Base-by-base conservation (phyloP, 164 flowering plant species). In the Vitis riparia region DNA sequence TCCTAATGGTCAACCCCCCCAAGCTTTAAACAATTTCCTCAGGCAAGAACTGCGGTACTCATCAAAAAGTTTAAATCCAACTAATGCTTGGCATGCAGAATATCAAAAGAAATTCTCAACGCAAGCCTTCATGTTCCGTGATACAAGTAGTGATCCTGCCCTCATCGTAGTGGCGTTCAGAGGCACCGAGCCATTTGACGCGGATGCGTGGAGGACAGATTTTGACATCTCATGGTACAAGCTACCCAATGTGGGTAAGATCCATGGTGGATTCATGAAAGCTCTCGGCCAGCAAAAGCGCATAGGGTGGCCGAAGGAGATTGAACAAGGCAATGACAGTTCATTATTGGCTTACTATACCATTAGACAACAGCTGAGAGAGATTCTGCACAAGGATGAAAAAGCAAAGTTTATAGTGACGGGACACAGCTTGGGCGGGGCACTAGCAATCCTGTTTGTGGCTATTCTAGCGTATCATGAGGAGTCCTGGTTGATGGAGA, bases 351-450 rank as follows among this genome's bases (percentile, higher is more conserved):
- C 96, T 5, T 92, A 92, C 76, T 94, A 90, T 77, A 63, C 82
- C 2, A 70, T 90, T 32, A 82, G 95, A 68, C 76, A 87, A 23
- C 73, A 29, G 66, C 80, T 94, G 14, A 85, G 69, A 69, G 76
- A 72, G 2, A 9, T 85, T 1, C 11, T 88, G 49, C 13, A 52
- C 6, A 63, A 78, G n/a, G 81, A 87, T 10, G 59, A 75, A 50
- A 59, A 68, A 5, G 86, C 92, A 3, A 88, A 77, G 71, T 84
- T 89, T 52, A 66, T 89, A 1, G 11, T 92, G 57, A 92, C 98
- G 0, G 98, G 98, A 0, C 98, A 94, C 73, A 92, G 98, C 83
- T 75, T 90, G 59, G 96, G 98, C 8, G 98, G 87, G 29, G 96
- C 97, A 10, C 60, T 94, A 55, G 97, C 97, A 1, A 76, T 89